These are phyloP conservation scores for Pterulicium gracile DNA, from an alignment of 1,284 basidiomycete species.

Conservation along the genomic window DNA sequence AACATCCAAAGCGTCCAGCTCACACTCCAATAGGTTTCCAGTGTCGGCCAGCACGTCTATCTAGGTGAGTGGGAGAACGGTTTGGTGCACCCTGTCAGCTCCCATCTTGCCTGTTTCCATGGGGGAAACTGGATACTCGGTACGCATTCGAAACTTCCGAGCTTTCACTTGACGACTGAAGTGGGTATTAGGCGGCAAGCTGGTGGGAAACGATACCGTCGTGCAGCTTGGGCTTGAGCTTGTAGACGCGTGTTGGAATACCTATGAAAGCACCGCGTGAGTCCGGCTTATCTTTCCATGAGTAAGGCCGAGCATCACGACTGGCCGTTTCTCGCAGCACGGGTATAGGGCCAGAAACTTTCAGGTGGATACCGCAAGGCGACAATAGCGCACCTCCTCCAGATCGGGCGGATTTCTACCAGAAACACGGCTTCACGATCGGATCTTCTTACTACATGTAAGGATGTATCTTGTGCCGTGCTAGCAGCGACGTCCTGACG, in stretches of 20 bases:
- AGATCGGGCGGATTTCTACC: conserved; percentile 25
- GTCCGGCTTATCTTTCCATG: too few species aligned
- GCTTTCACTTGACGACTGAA: conserved; percentile 1
- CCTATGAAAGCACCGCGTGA: conserved; percentile 38
- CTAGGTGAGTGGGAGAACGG: conserved; percentile 25
- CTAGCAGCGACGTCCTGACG: background rate
- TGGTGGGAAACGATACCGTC: conserved; percentile 39
- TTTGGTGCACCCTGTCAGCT: conserved; percentile 30
- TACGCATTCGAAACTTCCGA: conserved; percentile 21
- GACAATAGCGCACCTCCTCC: background rate
- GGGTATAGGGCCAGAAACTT: conserved; percentile 1
- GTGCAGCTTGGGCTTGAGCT: conserved; percentile 31
- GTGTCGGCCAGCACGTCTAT: conserved; percentile 33
- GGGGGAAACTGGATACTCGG: conserved; percentile 37
- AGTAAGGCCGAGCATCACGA: background rate
- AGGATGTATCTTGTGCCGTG: background rate
- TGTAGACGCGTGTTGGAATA: conserved; percentile 43
- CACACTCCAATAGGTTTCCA: conserved; percentile 36
- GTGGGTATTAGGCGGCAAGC: conserved; percentile 26
- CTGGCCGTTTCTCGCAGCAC: background rate
- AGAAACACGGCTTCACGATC: conserved; percentile 38
- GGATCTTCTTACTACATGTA: conserved; percentile 18
- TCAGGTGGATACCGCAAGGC: background rate
- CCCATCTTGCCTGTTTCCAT: conserved; percentile 34
- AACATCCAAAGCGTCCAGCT: too few species aligned